A percentile compares a stretch with the other conserved stretches of the same genome.
Conservation (phyloP, 495 filamentous ascomycete species). For the Annulohypoxylon moriforme region DNA sequence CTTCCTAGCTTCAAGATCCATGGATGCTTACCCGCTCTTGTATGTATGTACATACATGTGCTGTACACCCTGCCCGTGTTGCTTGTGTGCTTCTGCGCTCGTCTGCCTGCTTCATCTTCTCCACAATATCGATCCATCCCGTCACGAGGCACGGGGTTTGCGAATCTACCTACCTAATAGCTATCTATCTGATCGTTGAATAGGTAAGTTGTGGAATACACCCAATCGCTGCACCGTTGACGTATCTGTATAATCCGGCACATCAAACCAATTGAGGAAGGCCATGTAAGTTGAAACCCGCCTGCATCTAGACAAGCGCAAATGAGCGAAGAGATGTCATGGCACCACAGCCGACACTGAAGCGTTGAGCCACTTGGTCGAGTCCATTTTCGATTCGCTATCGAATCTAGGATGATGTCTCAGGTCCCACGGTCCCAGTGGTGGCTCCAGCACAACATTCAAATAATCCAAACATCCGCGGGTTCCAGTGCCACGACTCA, state of each 20-base stretch:
- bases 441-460: conserved; percentile 34
- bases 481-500: conserved; percentile 35
- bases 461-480: not conserved
- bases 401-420: conserved; percentile 23
- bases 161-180: conserved; percentile 1
- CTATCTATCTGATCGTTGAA: not conserved
- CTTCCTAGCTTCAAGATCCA: conserved; percentile 7
- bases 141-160: conserved; percentile 13
- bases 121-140: conserved; percentile 17
- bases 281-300: conserved; percentile 39
- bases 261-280: conserved; percentile 30
- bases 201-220: conserved; percentile 3
- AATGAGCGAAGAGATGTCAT: conserved; percentile 31
- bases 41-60: not conserved
- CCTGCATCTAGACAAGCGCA: conserved; percentile 32
- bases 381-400: conserved; percentile 23
- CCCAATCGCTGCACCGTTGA: conserved; percentile 15
- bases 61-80: not conserved
- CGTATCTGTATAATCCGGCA: conserved; percentile 20
- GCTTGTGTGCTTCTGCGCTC: not conserved
- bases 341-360: conserved; percentile 26
- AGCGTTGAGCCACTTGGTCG: conserved; percentile 20
- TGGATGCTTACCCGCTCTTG: conserved; percentile 19
- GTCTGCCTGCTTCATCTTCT: conserved; percentile 14
- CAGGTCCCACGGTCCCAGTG: conserved; percentile 15